Evolutionary conservation across 2,329 filamentous ascomycete species (phyloP).

Genomic region (Hypoxylon sp.): DNA sequence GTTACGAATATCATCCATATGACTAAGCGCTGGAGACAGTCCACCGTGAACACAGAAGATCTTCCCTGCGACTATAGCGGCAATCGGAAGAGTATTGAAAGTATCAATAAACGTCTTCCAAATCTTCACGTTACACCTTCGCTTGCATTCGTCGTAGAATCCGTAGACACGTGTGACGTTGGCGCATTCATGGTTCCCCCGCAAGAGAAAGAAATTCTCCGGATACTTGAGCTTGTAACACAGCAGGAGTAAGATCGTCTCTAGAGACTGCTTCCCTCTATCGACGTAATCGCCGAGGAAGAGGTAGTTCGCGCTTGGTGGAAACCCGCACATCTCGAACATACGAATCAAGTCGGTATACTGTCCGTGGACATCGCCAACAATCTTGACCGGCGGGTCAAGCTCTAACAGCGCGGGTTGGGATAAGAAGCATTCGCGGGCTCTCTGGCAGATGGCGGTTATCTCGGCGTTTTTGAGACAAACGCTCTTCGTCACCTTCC

Average conservation of each 20-base stretch:
- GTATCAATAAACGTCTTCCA: conserved; percentile 99
- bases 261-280: conserved; percentile 93
- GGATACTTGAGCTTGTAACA: conserved; percentile 99
- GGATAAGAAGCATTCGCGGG: conserved; percentile 88
- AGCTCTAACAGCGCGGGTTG: conserved; percentile 94
- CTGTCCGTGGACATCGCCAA: conserved; percentile 96
- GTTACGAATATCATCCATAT: conserved; percentile 98
- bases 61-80: conserved; percentile 95
- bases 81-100: conserved; percentile 95
- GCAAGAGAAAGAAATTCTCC: conserved; percentile 95
- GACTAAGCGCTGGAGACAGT: conserved; percentile 88
- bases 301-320: conserved; percentile 90
- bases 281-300: conserved; percentile 98
- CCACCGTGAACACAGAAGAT: conserved; percentile 98
- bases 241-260: conserved; percentile 91
- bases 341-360: conserved; percentile 96
- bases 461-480: conserved; percentile 99
- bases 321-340: conserved; percentile 99
- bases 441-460: conserved; percentile 89
- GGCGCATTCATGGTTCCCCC: conserved; percentile 96
- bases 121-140: conserved; percentile 94
- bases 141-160: conserved; percentile 98
- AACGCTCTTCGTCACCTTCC: conserved; percentile 97
- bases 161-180: conserved; percentile 96
- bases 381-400: conserved; percentile 95